Base-by-base conservation (phyloP, 306 rosid genomes). In the Malus orientalis region DNA sequence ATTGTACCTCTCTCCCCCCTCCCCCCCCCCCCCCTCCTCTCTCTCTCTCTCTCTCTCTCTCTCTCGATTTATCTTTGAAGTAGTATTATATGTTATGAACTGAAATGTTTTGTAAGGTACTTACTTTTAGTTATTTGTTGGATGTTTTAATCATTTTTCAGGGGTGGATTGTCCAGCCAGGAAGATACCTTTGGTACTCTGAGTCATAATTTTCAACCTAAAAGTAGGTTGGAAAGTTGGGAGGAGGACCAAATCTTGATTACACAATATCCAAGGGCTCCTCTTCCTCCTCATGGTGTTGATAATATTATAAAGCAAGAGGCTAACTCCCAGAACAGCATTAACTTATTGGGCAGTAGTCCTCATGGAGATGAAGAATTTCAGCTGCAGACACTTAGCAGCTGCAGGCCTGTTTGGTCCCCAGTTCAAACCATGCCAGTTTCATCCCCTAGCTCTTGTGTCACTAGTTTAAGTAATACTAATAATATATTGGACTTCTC, bases 281-380 rank as follows among this genome's bases (percentile, higher is more conserved):
- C 79, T 74, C 78, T 66, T 74, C 76, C 81, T 11, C 60, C 82
- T 36, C 19, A 20, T 57, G 62, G 13, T 61, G 29, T 20, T 76
- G 58, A 42, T 83, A 89, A 80, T 84, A 72, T 57, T 63, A 81
- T 89, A 66, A 93, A 91, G 85, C 91, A 91, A 74, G 90, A 89
- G 55, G 80, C 44, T 71, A 40, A 18, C 44, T 71, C 86, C 79
- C 90, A 70, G 23, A 82, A 79, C 81, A 82, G 76, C 27, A 83
- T 79, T 78, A 38, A 51, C 25, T 72, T 87, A 45, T 84, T 49
- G 55, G 55, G 80, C 65, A 81, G 76, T 73, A 86, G 13, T 38
- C 64, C 51, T 32, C 55, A 79, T 25, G 83, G 70, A 62, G 70
- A 77, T 49, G 87, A 84, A 67, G 87, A 80, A 32, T 76, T 87